Evolutionary conservation across 1,139 yeast species (phyloP), one percentile per base, ranked within the genome.

Genomic region (Sugiyamaella novakii): DNA sequence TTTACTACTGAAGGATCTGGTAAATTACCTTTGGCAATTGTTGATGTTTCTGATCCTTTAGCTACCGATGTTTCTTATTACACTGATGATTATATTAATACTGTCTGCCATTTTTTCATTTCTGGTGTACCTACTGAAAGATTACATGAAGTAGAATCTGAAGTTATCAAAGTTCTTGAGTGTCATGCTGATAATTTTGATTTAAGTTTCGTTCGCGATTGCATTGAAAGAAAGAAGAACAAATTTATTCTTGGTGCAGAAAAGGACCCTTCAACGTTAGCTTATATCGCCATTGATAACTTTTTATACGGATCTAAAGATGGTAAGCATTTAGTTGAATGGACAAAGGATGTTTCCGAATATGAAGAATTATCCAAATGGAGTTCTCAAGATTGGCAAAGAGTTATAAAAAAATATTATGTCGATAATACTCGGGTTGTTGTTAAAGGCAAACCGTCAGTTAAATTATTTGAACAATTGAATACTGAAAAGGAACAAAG

Each of bases 31-130:
- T 80, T 80, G 60, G 70, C 78, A 49, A 74, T 92, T 57, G 87
- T 91, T 14, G 98, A 92, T 62, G 77, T 86, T 47, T 88, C 83
- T 35, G 80, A 85, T 46, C 97, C 98, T 0, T 70, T 81, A 50
- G 94, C 97, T 2, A 83, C 91, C 10, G 83, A 81, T 31, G 74
- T 85, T 4, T 81, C 78, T 34, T 83, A 75, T 59, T 78, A 80
- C 59, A 83, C 92, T 0, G 92, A 85, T 58, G 68, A 64, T 40
- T 89, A 77, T 64, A 68, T 78, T 44, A 74, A 79, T 52, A 77
- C 86, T 1, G 80, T 79, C 6, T 67, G 86, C 29, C 79, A 79
- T 57, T 66, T 89, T 51, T 74, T 75, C 38, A 66, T 87, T 24
- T 77, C 77, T 44, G 94, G 95, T 49, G 94, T 92, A 11, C 96